Conservation (phyloP, 495 filamentous ascomycete species). For the Trypethelium eluteriae region DNA sequence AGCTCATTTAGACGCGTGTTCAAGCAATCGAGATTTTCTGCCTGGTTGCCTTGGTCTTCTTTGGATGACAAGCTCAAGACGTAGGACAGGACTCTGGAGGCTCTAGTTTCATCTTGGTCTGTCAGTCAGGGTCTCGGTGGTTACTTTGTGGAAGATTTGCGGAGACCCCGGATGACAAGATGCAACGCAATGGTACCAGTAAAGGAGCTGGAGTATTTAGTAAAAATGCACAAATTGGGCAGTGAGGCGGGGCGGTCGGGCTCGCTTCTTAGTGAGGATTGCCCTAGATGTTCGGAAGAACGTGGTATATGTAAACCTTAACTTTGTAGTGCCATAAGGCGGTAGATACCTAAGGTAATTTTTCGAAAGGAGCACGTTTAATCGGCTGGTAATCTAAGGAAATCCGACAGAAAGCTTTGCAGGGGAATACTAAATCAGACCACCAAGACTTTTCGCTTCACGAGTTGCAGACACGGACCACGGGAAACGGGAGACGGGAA, state of each 20-base stretch:
- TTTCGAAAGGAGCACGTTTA: not conserved
- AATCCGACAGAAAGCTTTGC: not conserved
- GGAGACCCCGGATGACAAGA: not conserved
- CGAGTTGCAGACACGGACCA: not conserved
- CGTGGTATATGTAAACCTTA: no score
- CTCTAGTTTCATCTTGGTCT: not conserved
- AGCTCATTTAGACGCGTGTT: not conserved
- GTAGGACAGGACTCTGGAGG: not conserved
- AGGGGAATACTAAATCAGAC: not conserved
- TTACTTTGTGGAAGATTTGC: not conserved
- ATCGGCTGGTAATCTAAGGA: not conserved
- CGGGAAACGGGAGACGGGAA: not conserved
- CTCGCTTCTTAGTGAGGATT: no score
- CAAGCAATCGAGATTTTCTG: not conserved
- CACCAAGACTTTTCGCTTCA: not conserved
- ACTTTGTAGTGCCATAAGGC: no score
- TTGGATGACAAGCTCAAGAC: not conserved
- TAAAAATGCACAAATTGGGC: no score
- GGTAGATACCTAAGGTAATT: no score
- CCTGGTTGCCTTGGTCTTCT: not conserved
- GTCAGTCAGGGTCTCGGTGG: not conserved
- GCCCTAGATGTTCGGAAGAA: no score
- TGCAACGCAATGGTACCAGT: not conserved
- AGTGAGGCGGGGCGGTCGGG: no score
- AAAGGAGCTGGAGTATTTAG: not conserved